These are phyloP conservation scores for Darksidea phi DNA, from an alignment of 495 filamentous ascomycete genomes.

Conservation along the genomic window DNA sequence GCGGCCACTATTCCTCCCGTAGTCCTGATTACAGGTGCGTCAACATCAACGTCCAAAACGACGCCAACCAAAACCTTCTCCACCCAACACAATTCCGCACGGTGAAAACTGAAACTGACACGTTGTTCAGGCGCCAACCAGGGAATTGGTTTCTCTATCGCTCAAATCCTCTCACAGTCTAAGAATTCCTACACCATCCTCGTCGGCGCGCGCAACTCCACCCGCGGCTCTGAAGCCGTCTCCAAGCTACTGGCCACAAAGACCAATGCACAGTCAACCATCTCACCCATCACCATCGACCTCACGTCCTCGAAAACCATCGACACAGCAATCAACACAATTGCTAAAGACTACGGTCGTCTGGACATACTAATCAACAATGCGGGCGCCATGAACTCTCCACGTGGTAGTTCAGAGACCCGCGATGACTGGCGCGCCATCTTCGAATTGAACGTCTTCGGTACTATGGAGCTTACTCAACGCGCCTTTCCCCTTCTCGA, in stretches of 20 bases:
- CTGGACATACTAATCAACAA: slow-evolving; percentile 30
- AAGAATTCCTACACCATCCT: slow-evolving; percentile 15
- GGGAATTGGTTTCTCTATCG: slow-evolving; percentile 11
- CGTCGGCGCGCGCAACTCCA: slow-evolving; percentile 1
- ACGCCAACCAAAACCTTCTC: too few relatives aligned
- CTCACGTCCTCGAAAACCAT: slow-evolving; percentile 7
- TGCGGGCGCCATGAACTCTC: slow-evolving; percentile 2
- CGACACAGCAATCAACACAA: neutral
- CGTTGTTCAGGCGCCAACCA: slow-evolving; percentile 5
- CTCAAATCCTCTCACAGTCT: slow-evolving; percentile 9
- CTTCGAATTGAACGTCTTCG: slow-evolving; percentile 26
- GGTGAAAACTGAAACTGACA: neutral
- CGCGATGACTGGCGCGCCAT: neutral
- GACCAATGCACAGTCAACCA: neutral
- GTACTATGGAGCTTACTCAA: slow-evolving; percentile 9
- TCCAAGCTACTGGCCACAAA: neutral
- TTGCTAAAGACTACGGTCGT: slow-evolving; percentile 7
- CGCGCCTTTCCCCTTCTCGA: slow-evolving; percentile 13
- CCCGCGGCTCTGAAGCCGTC: slow-evolving; percentile 10
- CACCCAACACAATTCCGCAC: too few relatives aligned
- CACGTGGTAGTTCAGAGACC: neutral
- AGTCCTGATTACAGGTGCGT: slow-evolving; percentile 12
- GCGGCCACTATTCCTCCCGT: neutral
- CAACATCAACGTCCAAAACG: too few relatives aligned
- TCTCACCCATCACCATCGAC: slow-evolving; percentile 19